Conservation (phyloP, 495 filamentous ascomycete species). For the Penicillium paradoxum region DNA sequence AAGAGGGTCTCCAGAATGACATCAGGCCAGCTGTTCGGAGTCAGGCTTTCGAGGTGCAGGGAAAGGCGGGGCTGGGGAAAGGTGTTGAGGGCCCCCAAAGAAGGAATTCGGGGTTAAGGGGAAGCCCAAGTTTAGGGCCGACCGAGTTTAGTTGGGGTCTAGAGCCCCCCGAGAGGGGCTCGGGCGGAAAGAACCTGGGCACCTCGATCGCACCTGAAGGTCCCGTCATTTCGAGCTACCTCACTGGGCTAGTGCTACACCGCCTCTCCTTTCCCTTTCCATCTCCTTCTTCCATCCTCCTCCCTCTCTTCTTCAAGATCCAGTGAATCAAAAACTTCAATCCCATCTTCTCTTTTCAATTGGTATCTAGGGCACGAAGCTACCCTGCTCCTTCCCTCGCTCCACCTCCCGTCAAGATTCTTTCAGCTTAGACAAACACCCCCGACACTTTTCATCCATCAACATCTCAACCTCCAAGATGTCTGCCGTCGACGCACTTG, state of each 20-base stretch:
- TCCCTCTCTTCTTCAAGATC: constrained; percentile 16
- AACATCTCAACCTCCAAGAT: constrained; percentile 47
- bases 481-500: constrained; percentile 53
- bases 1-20: constrained; percentile 22
- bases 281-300: constrained; percentile 21
- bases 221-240: neutral
- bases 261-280: constrained; percentile 24
- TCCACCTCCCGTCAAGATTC: constrained; percentile 44
- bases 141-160: neutral
- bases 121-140: neutral
- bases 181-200: no score
- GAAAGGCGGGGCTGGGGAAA: neutral
- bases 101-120: neutral
- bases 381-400: constrained; percentile 61
- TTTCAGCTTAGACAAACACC: constrained; percentile 34
- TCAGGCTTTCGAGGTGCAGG: neutral
- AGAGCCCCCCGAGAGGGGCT: neutral
- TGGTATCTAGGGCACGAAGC: constrained; percentile 83
- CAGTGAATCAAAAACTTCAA: constrained; percentile 16
- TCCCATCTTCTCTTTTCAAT: constrained; percentile 29
- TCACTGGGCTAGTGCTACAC: constrained; percentile 22
- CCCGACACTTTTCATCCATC: constrained; percentile 20
- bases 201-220: neutral
- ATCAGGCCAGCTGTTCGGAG: constrained; percentile 15
- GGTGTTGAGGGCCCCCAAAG: neutral